Evolutionary conservation across 1,139 yeast species (phyloP), one percentile per base, ranked within the genome.

Genomic region (Suhomyces yuchorum): DNA sequence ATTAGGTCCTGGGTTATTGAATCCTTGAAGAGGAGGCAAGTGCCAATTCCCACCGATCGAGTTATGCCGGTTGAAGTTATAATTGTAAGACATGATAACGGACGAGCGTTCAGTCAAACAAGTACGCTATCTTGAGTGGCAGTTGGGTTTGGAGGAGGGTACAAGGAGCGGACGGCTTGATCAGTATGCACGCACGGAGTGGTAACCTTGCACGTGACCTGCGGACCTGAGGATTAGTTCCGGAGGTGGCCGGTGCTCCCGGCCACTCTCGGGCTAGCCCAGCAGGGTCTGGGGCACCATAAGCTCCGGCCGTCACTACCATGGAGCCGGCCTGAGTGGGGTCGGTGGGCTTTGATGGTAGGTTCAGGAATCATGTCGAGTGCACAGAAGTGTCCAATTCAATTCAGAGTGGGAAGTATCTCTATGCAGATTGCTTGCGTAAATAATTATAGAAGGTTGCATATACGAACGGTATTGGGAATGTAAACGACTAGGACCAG

Each of bases 21-120:
- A 50, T 17, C 63, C 63, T 46, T 56, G 63, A 23, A 65, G 66
- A 3, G 69, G 69, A 15, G 68, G 70, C 48, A 68, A 55, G 49
- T 65, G 73, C 78, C 78, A 73, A 55, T 62, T 71, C 6, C 77
- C 77, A 11, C 78, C 78, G 33, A 72, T 65, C 12, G 77, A 72
- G 51, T 67, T 73, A 57, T 73, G 78, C 47, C 77, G 60, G 56
- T 61, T 66, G 57, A 55, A 59, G 54, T 69, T 70, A 55, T 65
- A 55, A 51, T 57, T 55, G 43, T 56, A 54, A n/a, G 60, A 54
- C 62, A 57, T 57, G 35, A 38, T 28, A 8, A 28, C 32, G 22
- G 43, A 19, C 14, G 37, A 9, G 7, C 7, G 32, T 11, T 17
- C 34, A 34, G 36, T 14, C 22, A 19, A 14, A 12, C 35, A 14